These are phyloP conservation scores for Echria macrotheca DNA, from an alignment of 495 filamentous ascomycete species.

Conservation along the genomic window DNA sequence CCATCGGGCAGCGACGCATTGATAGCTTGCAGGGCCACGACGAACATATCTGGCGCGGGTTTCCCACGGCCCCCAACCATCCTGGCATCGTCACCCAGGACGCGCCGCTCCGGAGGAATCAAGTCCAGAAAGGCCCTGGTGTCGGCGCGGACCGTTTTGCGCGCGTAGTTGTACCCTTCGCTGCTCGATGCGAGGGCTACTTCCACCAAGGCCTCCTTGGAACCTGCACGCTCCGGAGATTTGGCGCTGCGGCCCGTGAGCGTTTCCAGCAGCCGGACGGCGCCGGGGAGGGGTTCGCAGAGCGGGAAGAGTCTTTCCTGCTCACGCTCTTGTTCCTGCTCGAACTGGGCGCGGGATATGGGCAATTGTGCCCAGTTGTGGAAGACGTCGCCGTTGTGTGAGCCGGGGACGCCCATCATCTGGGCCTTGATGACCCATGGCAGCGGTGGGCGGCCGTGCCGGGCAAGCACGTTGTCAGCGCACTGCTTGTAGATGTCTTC, in stretches of 20 bases:
- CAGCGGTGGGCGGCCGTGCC: slow-evolving; percentile 62
- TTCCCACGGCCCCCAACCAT: slow-evolving; percentile 71
- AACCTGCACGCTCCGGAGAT: slow-evolving; percentile 18
- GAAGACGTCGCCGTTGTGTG: slow-evolving; percentile 39
- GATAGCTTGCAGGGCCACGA: slow-evolving; percentile 69
- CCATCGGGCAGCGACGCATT: slow-evolving; percentile 51
- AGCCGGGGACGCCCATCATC: slow-evolving; percentile 75
- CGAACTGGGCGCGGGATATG: slow-evolving; percentile 58
- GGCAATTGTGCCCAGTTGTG: slow-evolving; percentile 72
- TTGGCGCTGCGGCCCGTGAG: slow-evolving; percentile 23
- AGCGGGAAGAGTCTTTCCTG: slow-evolving; percentile 62
- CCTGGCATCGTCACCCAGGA: slow-evolving; percentile 72
- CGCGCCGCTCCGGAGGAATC: slow-evolving; percentile 41
- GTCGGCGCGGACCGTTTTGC: slow-evolving; percentile 19
- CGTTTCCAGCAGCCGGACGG: slow-evolving; percentile 49
- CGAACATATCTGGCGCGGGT: slow-evolving; percentile 81
- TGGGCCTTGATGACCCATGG: slow-evolving; percentile 87
- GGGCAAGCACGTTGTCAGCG: slow-evolving; percentile 68
- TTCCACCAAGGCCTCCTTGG: slow-evolving; percentile 13
- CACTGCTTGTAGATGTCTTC: slow-evolving; percentile 81
- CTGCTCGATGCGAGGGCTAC: slow-evolving; percentile 28
- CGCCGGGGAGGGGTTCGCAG: slow-evolving; percentile 66
- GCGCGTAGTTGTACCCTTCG: slow-evolving; percentile 20
- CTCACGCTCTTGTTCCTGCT: slow-evolving; percentile 44
- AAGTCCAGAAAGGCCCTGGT: slow-evolving; percentile 20